A percentile compares a stretch with the other conserved stretches of the same genome.
phyloP scores from a whole-genome alignment of 1,284 basidiomycete species.

The Vanrija sp. region DNA sequence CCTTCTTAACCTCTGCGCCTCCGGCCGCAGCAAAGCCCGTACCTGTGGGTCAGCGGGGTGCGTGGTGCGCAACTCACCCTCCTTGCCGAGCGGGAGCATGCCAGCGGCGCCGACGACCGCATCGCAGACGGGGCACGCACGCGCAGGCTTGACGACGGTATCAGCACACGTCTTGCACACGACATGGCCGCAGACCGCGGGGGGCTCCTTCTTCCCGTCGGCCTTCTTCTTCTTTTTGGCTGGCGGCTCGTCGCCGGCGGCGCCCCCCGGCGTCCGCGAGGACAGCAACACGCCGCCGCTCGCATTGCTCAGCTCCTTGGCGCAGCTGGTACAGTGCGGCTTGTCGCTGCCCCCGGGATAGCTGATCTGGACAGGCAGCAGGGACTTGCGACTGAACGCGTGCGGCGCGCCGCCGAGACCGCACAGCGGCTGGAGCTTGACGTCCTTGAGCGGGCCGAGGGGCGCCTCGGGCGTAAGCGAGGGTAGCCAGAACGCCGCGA shows the following conservation, averaged over 20 bases:
- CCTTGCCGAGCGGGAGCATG: conserved; percentile 56
- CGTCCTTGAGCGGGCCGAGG: conserved; percentile 64
- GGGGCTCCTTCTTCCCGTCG: conserved; percentile 36
- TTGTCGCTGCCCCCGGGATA: conserved; percentile 51
- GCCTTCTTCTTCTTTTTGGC: conserved; percentile 32
- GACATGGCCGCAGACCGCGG: conserved; percentile 67
- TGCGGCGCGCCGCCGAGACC: conserved; percentile 61
- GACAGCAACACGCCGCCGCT: conserved; percentile 61
- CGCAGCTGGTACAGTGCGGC: conserved; percentile 83
- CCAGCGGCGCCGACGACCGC: conserved; percentile 36
- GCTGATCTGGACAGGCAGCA: conserved; percentile 71
- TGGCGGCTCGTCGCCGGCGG: not conserved
- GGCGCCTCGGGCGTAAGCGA: conserved; percentile 72
- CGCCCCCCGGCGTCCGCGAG: conserved; percentile 13
- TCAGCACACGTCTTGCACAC: conserved; percentile 82
- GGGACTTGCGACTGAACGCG: conserved; percentile 63
- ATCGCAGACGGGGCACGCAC: conserved; percentile 80
- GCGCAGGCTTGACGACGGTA: conserved; percentile 66
- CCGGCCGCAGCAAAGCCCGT: conserved; percentile 87
- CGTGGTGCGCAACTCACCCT: conserved; percentile 56
- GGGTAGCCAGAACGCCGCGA: conserved; percentile 93
- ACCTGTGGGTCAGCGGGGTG: conserved; percentile 52
- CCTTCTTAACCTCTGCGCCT: conserved; percentile 63
- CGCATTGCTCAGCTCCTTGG: conserved; percentile 75
- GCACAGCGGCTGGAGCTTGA: conserved; percentile 82